phyloP scores from a whole-genome alignment of 2,329 filamentous ascomycete species.

The Paecilomyces sp. region DNA sequence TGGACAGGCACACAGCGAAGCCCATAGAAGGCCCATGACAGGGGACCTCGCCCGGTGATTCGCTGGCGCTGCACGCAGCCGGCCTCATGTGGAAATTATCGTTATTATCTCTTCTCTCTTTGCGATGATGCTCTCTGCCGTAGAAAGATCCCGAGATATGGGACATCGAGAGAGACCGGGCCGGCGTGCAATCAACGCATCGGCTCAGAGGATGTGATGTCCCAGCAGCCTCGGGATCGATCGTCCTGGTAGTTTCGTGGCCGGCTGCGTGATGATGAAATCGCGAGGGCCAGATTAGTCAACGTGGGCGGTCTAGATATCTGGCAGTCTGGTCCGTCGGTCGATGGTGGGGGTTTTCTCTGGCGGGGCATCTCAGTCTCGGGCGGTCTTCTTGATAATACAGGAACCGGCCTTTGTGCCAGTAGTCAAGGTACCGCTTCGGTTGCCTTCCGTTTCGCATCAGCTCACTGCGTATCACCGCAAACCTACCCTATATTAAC shows the following conservation, averaged over 20 bases:
- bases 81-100: background rate
- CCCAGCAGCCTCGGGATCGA: no score
- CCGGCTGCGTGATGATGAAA: background rate
- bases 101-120: no score
- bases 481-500: slow-evolving; percentile 12
- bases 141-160: no score
- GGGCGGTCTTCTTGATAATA: slow-evolving; percentile 29
- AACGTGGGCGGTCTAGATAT: slow-evolving; percentile 13
- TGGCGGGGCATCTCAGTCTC: slow-evolving; percentile 19
- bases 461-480: slow-evolving; percentile 19
- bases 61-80: background rate
- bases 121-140: no score
- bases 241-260: no score
- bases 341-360: background rate
- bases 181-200: no score
- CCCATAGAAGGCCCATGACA: background rate
- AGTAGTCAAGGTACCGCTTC: slow-evolving; percentile 25
- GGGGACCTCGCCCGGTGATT: background rate
- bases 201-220: no score
- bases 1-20: background rate
- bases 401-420: slow-evolving; percentile 1
- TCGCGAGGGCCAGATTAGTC: slow-evolving; percentile 10
- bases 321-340: background rate
- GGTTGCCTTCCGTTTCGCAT: slow-evolving; percentile 30
- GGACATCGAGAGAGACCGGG: no score